Percentiles rank a stretch among this genome's conserved stretches.
Evolutionary conservation across 305 asterid species (phyloP).

Genomic region (Fraxinus latifolia): DNA sequence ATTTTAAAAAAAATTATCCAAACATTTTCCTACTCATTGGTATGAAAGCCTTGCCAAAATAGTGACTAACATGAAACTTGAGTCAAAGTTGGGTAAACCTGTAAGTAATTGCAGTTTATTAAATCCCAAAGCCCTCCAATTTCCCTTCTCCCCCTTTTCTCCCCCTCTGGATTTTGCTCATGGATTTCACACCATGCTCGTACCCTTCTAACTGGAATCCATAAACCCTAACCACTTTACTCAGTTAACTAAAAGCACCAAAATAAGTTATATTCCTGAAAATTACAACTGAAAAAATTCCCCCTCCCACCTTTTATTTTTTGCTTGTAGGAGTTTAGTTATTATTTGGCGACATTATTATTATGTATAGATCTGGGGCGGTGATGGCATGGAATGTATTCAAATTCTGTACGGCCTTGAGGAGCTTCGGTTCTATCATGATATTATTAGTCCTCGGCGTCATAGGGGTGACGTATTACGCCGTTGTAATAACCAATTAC

Average conservation of each 20-base stretch:
- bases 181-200: slow-evolving; percentile 38
- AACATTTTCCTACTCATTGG: not conserved
- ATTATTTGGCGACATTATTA: not conserved
- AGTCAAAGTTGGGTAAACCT: not conserved
- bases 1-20: not conserved
- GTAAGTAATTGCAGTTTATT: not conserved
- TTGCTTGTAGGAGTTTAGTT: slow-evolving; percentile 6
- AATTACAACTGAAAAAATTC: not conserved
- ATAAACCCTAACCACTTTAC: slow-evolving; percentile 34
- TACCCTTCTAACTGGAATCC: slow-evolving; percentile 35
- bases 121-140: not conserved
- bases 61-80: not conserved
- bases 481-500: slow-evolving; percentile 75
- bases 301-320: not conserved
- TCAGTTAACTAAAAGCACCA: not conserved
- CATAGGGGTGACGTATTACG: slow-evolving; percentile 88
- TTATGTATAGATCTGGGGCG: slow-evolving; percentile 96
- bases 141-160: slow-evolving; percentile 7
- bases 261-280: slow-evolving; percentile 14
- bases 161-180: slow-evolving; percentile 23
- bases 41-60: not conserved
- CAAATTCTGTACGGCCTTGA: slow-evolving; percentile 87
- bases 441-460: slow-evolving; percentile 84
- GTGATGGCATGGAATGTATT: slow-evolving; percentile 99
- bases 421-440: slow-evolving; percentile 97